A percentile compares a stretch with the other conserved stretches of the same genome.
Evolutionary conservation across 345 rosid genomes (phyloP).

Genomic region (Populus pruinosa): DNA sequence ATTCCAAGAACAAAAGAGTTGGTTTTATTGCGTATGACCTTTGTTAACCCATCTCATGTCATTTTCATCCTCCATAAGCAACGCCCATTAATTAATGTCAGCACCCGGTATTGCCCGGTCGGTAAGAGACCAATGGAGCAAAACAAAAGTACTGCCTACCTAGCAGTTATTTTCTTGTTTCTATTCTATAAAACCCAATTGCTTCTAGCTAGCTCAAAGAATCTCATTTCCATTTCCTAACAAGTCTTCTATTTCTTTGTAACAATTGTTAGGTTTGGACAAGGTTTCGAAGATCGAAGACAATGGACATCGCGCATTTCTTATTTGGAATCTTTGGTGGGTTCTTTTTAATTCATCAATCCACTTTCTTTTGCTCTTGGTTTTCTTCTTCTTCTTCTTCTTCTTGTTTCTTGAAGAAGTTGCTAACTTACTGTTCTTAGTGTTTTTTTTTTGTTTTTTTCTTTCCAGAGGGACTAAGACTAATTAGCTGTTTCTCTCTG

Average conservation of each 20-base stretch:
- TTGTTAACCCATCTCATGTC: not conserved
- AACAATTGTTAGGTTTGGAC: no score
- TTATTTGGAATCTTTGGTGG: conserved; percentile 86
- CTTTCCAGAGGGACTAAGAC: not conserved
- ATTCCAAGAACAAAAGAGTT: not conserved
- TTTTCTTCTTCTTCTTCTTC: conserved; percentile 1
- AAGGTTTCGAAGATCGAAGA: not conserved
- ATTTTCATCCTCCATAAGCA: not conserved
- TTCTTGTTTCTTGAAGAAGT: not conserved
- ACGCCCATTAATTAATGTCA: not conserved
- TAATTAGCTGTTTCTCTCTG: not conserved
- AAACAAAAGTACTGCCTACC: not conserved
- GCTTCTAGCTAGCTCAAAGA: not conserved
- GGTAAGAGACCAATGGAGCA: not conserved
- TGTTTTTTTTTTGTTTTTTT: no score
- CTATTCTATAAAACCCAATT: conserved; percentile 27
- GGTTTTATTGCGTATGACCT: not conserved
- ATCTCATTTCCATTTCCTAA: not conserved
- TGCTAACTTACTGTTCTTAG: not conserved
- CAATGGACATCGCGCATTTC: conserved; percentile 67
- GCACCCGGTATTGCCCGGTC: not conserved
- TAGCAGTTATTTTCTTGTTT: conserved; percentile 3
- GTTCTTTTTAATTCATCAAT: conserved; percentile 12
- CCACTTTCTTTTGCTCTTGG: not conserved
- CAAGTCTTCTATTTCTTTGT: not conserved